Evolutionary conservation across 2,329 filamentous ascomycete species (phyloP), one percentile per base, ranked within the genome.

Genomic region (Cladosporium sp.): DNA sequence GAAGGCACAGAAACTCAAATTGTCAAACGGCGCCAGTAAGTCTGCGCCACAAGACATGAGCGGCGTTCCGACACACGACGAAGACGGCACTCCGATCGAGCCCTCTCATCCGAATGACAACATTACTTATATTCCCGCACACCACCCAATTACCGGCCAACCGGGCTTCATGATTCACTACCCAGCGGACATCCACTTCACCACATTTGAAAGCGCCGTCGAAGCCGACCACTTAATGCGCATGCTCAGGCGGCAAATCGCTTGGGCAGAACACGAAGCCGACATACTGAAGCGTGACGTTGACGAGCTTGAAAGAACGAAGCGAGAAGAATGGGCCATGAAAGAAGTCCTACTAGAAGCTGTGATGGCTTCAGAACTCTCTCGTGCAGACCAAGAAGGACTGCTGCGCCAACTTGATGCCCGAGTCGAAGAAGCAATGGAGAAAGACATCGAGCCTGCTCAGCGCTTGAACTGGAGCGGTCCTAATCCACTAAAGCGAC

Each of bases 341-440:
- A 93, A 93, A 73, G 89, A 94, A 73, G 81, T 90, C 30, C 73
- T 93, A 17, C 74, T 94, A n/a, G 84, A 90, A 59, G 89, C 91
- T 68, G 81, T 88, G 34, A 81, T 90, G 65, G 89, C 93, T 71
- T 79, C 84, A 36, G 84, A 87, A 70, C 86, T 87, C 76, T 83
- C 86, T 65, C 58, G 60, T 28, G 67, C 64, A 8, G 61, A 70
- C 40, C 65, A 70, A 25, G 69, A 69, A 22, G 70, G 73, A 14
- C 36, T 70, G 3, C 70, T 77, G 11, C 55, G 65, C n/a, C 70
- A 70, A 7, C 64, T 73, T 17, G 64, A 69, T 17, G 69, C 70
- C 6, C 66, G 70, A 3, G 66, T 73, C 5, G 62, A 69, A 49
- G 67, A 70, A 15, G 66, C 65, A 1, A 70, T 78, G 62, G 70